A percentile compares a stretch with the other conserved stretches of the same genome.
Evolutionary conservation across 2,329 filamentous ascomycete genomes (phyloP).

Genomic region (Arthrobotrys sphaeroides): DNA sequence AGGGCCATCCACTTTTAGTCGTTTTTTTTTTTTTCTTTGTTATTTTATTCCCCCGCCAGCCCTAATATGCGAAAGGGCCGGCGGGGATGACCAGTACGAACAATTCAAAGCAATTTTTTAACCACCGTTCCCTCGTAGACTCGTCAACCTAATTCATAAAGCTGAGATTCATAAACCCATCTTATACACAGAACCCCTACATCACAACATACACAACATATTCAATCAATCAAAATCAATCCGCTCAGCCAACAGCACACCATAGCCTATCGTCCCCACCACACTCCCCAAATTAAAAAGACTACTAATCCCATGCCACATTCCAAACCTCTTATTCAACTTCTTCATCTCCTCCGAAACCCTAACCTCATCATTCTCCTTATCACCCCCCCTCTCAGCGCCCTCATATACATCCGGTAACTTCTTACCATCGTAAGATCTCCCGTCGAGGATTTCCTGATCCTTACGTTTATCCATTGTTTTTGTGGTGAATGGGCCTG

Average conservation of each 20-base stretch:
- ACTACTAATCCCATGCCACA: conserved; percentile 82
- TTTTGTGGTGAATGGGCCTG: conserved; percentile 79
- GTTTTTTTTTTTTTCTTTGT: not conserved
- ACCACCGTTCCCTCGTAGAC: too few species aligned
- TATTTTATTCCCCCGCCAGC: not conserved
- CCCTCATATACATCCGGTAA: conserved; percentile 16
- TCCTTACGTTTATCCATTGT: conserved; percentile 79
- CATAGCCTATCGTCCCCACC: conserved; percentile 77
- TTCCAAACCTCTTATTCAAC: conserved; percentile 80
- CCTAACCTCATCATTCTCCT: conserved; percentile 78
- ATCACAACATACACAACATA: not conserved
- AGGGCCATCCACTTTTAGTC: conserved; percentile 3
- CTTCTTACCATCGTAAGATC: conserved; percentile 30
- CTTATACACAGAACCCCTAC: not conserved
- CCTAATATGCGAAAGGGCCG: too few species aligned
- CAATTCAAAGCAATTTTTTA: too few species aligned
- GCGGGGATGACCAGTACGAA: too few species aligned
- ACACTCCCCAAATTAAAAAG: conserved; percentile 79
- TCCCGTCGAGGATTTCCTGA: conserved; percentile 67
- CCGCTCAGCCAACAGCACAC: conserved; percentile 74
- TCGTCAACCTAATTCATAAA: not conserved
- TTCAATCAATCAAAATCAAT: conserved; percentile 12
- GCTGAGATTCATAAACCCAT: not conserved
- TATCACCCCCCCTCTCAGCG: conserved; percentile 61
- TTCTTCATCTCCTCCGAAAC: conserved; percentile 85